These are phyloP conservation scores for Eimeria acervulina DNA, from an alignment of 169 alveolate genomes.

Conservation along the genomic window DNA sequence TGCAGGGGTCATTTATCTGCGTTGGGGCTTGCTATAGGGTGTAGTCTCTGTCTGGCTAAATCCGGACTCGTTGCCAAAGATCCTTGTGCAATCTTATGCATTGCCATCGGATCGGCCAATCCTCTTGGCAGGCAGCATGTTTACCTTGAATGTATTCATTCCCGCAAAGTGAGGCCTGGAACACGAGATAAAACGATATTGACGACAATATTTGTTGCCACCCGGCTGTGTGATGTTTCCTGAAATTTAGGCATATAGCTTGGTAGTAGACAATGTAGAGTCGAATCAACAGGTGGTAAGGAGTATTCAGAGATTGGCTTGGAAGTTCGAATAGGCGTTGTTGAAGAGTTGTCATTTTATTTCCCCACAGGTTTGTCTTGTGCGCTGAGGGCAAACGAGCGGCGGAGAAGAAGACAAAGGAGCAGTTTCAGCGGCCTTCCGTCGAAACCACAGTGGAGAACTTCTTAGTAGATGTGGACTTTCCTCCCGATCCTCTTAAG, in stretches of 20 bases:
- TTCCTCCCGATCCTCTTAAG: constrained; percentile 70
- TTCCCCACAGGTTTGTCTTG: constrained; percentile 68
- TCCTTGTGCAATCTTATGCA: constrained; percentile 74
- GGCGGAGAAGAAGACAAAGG: constrained; percentile 82
- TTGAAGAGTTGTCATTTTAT: background rate
- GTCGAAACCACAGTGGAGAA: constrained; percentile 72
- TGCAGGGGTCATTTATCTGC: background rate
- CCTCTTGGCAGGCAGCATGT: constrained; percentile 76
- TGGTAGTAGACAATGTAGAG: background rate
- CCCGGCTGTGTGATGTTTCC: background rate
- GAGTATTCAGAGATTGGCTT: background rate
- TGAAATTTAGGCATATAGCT: background rate
- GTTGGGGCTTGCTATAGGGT: constrained; percentile 1
- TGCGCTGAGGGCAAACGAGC: constrained; percentile 83
- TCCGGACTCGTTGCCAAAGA: constrained; percentile 79
- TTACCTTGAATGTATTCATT: constrained; percentile 81
- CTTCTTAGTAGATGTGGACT: constrained; percentile 65
- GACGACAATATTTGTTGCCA: background rate
- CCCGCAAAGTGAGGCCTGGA: constrained; percentile 85
- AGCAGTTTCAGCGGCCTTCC: constrained; percentile 77
- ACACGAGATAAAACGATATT: background rate
- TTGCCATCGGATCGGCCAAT: constrained; percentile 76
- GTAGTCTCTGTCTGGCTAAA: constrained; percentile 67
- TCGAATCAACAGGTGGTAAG: background rate
- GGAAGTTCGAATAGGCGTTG: background rate